Percentiles rank a stretch among this genome's conserved stretches.
These are phyloP conservation scores for Nicotiana noctiflora DNA, from an alignment of 257 asterid genomes.

Conservation along the genomic window DNA sequence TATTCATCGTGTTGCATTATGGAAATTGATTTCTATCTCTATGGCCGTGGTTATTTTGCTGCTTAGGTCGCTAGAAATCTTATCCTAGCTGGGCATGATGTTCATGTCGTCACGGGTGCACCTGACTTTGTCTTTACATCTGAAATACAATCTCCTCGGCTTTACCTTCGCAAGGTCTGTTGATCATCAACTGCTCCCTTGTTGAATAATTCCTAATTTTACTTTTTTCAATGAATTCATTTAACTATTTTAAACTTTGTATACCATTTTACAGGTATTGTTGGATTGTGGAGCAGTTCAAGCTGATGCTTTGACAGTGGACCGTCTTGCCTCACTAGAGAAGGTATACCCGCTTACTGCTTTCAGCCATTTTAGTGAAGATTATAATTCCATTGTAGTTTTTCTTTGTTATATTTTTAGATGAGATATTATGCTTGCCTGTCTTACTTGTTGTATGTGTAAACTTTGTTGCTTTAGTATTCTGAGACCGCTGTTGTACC, in stretches of 20 bases:
- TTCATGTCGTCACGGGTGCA: conserved; percentile 96
- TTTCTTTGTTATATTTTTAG: background rate
- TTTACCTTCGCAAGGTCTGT: conserved; percentile 78
- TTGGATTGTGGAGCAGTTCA: conserved; percentile 99
- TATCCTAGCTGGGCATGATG: conserved; percentile 82
- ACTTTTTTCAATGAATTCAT: background rate
- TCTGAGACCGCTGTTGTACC: conserved; percentile 96
- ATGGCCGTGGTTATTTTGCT: background rate
- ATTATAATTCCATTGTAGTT: background rate
- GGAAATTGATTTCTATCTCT: conserved; percentile 1
- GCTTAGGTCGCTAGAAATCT: conserved; percentile 89
- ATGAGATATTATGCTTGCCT: background rate
- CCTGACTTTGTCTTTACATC: conserved; percentile 86
- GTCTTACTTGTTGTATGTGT: conserved; percentile 4
- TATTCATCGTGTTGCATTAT: background rate
- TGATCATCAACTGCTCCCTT: background rate
- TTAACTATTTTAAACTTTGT: background rate
- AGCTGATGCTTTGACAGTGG: conserved; percentile 98
- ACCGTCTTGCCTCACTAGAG: conserved; percentile 94
- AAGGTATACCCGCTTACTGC: conserved; percentile 33
- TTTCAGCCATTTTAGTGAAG: background rate
- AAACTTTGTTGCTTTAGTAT: conserved; percentile 43
- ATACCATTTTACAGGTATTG: conserved; percentile 42
- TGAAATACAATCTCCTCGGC: conserved; percentile 75
- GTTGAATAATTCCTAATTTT: background rate